Conservation (phyloP, 1,139 yeast genomes). For the Taiozyma sp. region DNA sequence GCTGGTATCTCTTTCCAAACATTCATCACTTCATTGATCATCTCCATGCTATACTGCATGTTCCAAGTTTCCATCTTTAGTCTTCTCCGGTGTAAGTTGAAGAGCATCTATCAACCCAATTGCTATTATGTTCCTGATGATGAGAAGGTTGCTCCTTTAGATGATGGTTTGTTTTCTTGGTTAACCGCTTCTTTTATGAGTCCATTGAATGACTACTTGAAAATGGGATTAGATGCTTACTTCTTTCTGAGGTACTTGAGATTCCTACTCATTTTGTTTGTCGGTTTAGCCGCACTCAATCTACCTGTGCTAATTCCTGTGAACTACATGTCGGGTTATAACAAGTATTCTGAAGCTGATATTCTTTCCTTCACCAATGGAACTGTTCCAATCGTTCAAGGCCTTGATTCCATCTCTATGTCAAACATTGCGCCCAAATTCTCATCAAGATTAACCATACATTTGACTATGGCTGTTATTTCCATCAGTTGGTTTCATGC, state of each 20-base stretch:
- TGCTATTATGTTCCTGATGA: conserved; percentile 38
- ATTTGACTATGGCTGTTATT: conserved; percentile 48
- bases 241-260: conserved; percentile 53
- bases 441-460: conserved; percentile 43
- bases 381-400: conserved; percentile 31
- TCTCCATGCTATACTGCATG: conserved; percentile 47
- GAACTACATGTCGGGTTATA: conserved; percentile 41
- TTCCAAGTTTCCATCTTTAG: conserved; percentile 52
- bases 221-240: conserved; percentile 62
- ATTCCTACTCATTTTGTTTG: conserved; percentile 43
- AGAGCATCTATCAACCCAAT: conserved; percentile 54
- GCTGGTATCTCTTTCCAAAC: conserved; percentile 43
- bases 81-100: conserved; percentile 42
- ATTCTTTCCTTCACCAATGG: conserved; percentile 19
- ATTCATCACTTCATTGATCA: conserved; percentile 40
- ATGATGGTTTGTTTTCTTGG: conserved; percentile 46
- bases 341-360: conserved; percentile 14
- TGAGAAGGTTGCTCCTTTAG: conserved; percentile 36
- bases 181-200: conserved; percentile 36
- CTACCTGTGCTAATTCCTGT: conserved; percentile 54
- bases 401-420: conserved; percentile 56
- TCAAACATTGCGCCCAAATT: conserved; percentile 53
- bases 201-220: conserved; percentile 39
- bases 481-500: conserved; percentile 52
- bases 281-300: conserved; percentile 44